Conservation (phyloP, 2,329 filamentous ascomycete genomes). For the Diplodia seriata region DNA sequence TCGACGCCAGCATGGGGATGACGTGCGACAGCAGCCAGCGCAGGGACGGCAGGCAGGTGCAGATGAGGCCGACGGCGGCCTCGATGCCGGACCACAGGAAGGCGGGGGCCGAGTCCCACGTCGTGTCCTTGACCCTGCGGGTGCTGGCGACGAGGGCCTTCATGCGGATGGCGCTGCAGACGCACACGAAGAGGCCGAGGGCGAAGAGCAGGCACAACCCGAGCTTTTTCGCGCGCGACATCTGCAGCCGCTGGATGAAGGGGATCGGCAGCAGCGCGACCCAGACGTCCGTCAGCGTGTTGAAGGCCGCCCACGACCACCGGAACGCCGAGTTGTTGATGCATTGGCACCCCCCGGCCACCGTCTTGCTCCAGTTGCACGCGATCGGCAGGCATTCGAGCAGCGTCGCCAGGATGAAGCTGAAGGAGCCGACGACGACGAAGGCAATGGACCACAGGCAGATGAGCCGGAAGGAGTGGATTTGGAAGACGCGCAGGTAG, state of each 20-base stretch:
- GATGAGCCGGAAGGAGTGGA: constrained; percentile 36
- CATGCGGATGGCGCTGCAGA: constrained; percentile 41
- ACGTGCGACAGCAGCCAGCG: constrained; percentile 34
- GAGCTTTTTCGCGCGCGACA: constrained; percentile 33
- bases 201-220: constrained; percentile 32
- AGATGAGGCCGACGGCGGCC: constrained; percentile 40
- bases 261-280: constrained; percentile 34
- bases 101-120: constrained; percentile 40
- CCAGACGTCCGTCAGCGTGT: constrained; percentile 34
- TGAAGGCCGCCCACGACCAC: constrained; percentile 35
- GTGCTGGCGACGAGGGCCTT: constrained; percentile 38
- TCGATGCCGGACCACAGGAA: constrained; percentile 44
- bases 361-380: constrained; percentile 30
- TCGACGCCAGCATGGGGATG: constrained; percentile 29
- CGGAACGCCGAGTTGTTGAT: constrained; percentile 28
- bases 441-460: constrained; percentile 36
- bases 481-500: constrained; percentile 40
- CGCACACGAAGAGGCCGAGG: constrained; percentile 38
- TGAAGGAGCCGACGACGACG: constrained; percentile 32
- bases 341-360: constrained; percentile 11
- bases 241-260: constrained; percentile 33
- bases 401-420: constrained; percentile 37
- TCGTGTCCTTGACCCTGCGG: constrained; percentile 35
- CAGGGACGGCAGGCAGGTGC: constrained; percentile 41
- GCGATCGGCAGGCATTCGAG: constrained; percentile 40